phyloP scores from a whole-genome alignment of 305 asterid species.

The Solanum aculeatissimum region DNA sequence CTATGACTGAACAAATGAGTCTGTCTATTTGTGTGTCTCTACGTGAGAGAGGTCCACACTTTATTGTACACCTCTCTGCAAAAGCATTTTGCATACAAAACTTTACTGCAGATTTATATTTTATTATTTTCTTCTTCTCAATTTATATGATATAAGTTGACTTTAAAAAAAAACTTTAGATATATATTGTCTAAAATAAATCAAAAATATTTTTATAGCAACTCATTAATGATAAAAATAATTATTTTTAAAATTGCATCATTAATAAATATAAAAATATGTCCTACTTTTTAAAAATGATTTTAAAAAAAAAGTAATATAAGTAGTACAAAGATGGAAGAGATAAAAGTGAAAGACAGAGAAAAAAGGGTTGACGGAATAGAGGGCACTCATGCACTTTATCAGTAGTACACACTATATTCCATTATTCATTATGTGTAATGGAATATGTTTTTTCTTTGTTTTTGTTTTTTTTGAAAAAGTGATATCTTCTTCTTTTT shows the following conservation, averaged over 20 bases:
- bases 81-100: background rate
- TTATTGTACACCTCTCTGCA: background rate
- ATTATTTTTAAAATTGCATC: too few relatives aligned
- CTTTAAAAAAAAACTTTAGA: too few relatives aligned
- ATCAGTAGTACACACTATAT: background rate
- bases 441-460: background rate
- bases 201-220: too few relatives aligned
- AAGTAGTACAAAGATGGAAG: background rate
- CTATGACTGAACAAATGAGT: background rate
- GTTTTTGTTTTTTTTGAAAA: background rate
- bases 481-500: background rate
- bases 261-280: too few relatives aligned
- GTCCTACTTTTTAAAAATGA: too few relatives aligned
- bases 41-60: background rate
- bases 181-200: too few relatives aligned
- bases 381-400: background rate
- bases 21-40: background rate
- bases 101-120: background rate
- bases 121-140: too few relatives aligned
- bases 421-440: background rate
- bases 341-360: background rate
- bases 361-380: slow-evolving; percentile 7
- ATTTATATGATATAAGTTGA: too few relatives aligned
- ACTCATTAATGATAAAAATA: too few relatives aligned
- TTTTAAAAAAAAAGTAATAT: too few relatives aligned